Evolutionary conservation across 228 moss, liverwort and hornwort species (phyloP), one percentile per base, ranked within the genome.

Genomic region (Sphagnum magellanicum): DNA sequence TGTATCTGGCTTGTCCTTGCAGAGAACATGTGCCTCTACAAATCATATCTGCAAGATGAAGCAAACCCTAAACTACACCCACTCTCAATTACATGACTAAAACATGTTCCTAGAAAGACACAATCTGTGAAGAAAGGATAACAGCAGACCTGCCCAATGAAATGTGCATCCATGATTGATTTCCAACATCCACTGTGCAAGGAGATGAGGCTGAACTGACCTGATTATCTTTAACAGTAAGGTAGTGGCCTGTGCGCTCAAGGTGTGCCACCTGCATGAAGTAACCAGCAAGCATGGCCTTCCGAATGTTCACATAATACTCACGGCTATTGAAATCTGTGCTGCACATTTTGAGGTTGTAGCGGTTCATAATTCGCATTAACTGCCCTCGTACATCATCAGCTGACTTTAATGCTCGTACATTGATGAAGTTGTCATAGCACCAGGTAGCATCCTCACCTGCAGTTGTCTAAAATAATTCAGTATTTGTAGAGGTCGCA

Each of bases 251-350:
- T 59, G 88, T 92, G 14, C 93, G 90, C 80, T 98, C 93, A 81
- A 98, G 76, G 74, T 94, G 98, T 58, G 98, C 98, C 77, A 98
- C 98, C 87, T 98, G 98, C 98, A 98, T 98, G 59, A 98, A 98
- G 74, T 98, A 98, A n/a, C 98, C 98, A 74, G 98, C 98, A 63
- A 98, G 80, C 98, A 98, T 98, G 65, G 98, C 88, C 84, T 94
- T 98, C 51, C 98, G 88, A 70, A 98, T 98, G 77, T 89, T 93
- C 68, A 86, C 68, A 64, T 98, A 98, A 74, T 92, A 98, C 53
- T 91, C 84, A 64, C 88, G 73, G 59, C 94, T 92, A 64, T 91
- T 93, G 72, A 98, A 98, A 53, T 98, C 98, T n/a, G 94, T 94
- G 68, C 98, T 94, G 83, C 94, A 94, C 98, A 98, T 98, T 83